Base-by-base conservation (phyloP, 192 early-diverging fungal species). In the Coemansia erecta region DNA sequence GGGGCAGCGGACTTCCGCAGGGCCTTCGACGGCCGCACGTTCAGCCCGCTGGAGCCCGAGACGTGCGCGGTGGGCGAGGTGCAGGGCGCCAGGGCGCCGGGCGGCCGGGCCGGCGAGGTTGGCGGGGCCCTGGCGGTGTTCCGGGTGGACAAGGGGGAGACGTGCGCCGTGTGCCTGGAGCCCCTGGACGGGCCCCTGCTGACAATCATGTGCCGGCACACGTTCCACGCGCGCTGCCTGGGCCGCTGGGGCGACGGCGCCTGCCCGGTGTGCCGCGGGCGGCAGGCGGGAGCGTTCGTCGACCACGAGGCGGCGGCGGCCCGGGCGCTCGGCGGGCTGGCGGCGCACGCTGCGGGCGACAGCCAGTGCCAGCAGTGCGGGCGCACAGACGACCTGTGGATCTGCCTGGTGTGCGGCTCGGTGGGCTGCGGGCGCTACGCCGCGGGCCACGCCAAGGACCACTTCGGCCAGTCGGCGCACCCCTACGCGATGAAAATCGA, bases 151-250 rank as follows among this genome's bases (percentile, higher is more conserved):
- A 93, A 97, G 68, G 70, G 96, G 15, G 94, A 95, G 2, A 94
- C 90, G 0, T 99, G 97, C 64, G 95, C 97, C 3, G 94, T 99
- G 8, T 99, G 97, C 70, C 78, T 99, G 41, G 97, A 99, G 55
- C 78, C 94, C 17, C 90, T 99, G 88, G 97, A 99, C 74, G 79
- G 89, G 5, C 82, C 85, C 7, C 72, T 99, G 22, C 61, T 97
- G 37, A 95, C 94, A 3, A 95, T 95, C 48, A 58, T 94, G 21
- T 99, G 97, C 62, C 94, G 94, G 42, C 97, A 99, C 61, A 90
- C 93, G 10, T 98, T 98, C 68, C 94, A 98, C 64, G 95, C 93
- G 66, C 72, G 85, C 44, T 99, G 97, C 65, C 67, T 99, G 33
- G 84, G 83, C 24, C 92, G 89, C 65, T 99, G 97, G 97, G 91